Base-by-base conservation (phyloP, 805 yeast genomes). In the Wickerhamomyces alni region DNA sequence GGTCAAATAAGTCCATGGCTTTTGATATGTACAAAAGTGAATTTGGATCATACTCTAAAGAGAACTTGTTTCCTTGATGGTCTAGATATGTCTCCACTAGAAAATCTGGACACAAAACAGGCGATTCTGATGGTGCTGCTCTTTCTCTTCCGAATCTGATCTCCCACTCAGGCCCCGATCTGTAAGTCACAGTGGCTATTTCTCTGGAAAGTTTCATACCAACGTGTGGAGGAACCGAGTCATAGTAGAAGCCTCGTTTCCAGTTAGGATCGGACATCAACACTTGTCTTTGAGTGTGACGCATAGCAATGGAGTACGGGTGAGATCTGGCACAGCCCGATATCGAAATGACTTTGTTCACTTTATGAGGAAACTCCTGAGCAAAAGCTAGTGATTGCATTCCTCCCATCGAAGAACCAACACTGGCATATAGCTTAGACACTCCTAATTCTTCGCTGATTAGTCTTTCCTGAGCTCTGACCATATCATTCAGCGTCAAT, bases 161-260 rank as follows among this genome's bases (percentile, higher is more conserved):
- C 59, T 89, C 97, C 97, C 97, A 89, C 62, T 89, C 97, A 2
- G 97, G 97, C 3, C 97, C 97, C 1, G 95, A 86, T 50, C 97
- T 70, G 60, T 89, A 89, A 0, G 96, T 87, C 40, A 89, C 86
- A 0, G 97, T 89, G 25, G 96, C 96, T 36, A 89, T 87, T 59
- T 87, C 95, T 46, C 97, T 72, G 2, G 96, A 91, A 28, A 89
- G 70, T 57, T 89, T 89, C 96, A 89, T 88, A 13, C 97, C 97
- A 18, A 82, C 79, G 59, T 89, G 96, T 1, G 97, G 97, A 8
- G 95, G 95, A 2, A 88, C 66, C 5, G 63, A 58, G 40, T 76
- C 87, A 58, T 89, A 89, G 58, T 85, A 85, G 58, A 77, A 82
- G 0, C 97, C 97, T 47, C 95, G 73, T 48, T 82, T 83, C 97